Percentiles rank a stretch among this genome's conserved stretches.
Conservation (phyloP, 345 rosid species). For the Syzygium oleosum region DNA sequence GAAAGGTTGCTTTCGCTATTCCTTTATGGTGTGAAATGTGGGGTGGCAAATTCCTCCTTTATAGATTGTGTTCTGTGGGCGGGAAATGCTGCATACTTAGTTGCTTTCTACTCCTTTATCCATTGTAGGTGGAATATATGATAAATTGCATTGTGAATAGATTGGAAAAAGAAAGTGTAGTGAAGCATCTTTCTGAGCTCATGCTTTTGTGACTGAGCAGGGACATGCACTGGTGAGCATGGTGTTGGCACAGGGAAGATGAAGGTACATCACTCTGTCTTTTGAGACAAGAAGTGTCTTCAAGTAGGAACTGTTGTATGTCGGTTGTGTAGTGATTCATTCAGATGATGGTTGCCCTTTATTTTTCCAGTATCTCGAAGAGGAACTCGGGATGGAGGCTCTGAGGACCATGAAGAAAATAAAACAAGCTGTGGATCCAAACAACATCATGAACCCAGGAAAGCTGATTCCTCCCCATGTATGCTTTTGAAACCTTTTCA, state of each 20-base stretch:
- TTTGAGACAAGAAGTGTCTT: not conserved
- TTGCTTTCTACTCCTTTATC: not conserved
- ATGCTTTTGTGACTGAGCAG: slow-evolving; percentile 26
- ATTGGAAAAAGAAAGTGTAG: not conserved
- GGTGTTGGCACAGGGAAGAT: slow-evolving; percentile 94
- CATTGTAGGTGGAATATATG: not conserved
- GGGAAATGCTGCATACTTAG: not conserved
- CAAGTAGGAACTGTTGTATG: not conserved
- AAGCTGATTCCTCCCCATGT: slow-evolving; percentile 91
- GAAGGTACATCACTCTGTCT: slow-evolving; percentile 40
- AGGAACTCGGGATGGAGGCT: slow-evolving; percentile 78
- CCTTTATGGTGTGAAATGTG: not conserved
- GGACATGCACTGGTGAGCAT: slow-evolving; percentile 95
- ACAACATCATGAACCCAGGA: slow-evolving; percentile 92
- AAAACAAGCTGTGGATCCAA: slow-evolving; percentile 74
- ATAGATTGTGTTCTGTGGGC: not conserved
- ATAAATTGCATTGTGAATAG: not conserved
- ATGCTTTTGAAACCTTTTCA: slow-evolving; percentile 36
- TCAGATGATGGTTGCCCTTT: not conserved
- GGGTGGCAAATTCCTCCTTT: not conserved
- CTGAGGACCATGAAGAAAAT: slow-evolving; percentile 78
- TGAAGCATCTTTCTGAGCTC: not conserved
- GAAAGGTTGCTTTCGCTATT: not conserved
- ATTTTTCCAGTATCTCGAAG: slow-evolving; percentile 54
- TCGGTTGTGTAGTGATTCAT: not conserved